Evolutionary conservation across 2,329 filamentous ascomycete species (phyloP).

Genomic region (Calonectria fujianensis): DNA sequence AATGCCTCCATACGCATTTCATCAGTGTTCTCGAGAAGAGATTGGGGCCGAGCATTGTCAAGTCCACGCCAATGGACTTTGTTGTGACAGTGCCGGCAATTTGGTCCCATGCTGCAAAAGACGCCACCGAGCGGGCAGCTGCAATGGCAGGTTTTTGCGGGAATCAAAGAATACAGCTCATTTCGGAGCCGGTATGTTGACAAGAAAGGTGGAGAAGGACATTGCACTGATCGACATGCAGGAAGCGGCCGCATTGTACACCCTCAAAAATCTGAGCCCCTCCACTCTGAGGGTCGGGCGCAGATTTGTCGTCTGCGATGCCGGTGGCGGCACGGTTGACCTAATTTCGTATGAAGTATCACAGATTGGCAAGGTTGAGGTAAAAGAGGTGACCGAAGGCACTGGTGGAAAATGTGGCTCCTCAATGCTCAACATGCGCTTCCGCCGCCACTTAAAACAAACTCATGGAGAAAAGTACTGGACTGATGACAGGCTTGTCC

Average conservation of each 20-base stretch:
- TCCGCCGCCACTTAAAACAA: constrained; percentile 65
- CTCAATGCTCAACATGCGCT: constrained; percentile 69
- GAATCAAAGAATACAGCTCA: constrained; percentile 65
- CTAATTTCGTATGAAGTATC: constrained; percentile 72
- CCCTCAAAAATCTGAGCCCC: constrained; percentile 65
- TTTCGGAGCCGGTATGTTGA: constrained; percentile 68
- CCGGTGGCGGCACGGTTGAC: constrained; percentile 73
- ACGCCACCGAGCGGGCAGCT: constrained; percentile 66
- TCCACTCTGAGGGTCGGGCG: constrained; percentile 66
- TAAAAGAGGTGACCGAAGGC: constrained; percentile 70
- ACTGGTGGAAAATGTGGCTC: constrained; percentile 71
- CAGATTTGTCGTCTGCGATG: constrained; percentile 72
- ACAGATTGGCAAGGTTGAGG: constrained; percentile 63
- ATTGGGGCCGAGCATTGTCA: constrained; percentile 64
- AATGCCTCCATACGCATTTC: constrained; percentile 69
- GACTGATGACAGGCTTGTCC: constrained; percentile 64
- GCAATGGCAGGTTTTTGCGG: constrained; percentile 63
- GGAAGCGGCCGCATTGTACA: constrained; percentile 72
- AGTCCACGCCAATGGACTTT: constrained; percentile 69
- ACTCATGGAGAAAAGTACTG: constrained; percentile 66
- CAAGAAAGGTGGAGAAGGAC: background rate
- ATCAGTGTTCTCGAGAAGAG: constrained; percentile 65
- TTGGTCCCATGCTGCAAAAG: constrained; percentile 74
- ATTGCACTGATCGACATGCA: constrained; percentile 48
- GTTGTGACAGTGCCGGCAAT: constrained; percentile 76